Evolutionary conservation across 179 eudicot species (phyloP).

Genomic region (Sideroxylon spinosum): DNA sequence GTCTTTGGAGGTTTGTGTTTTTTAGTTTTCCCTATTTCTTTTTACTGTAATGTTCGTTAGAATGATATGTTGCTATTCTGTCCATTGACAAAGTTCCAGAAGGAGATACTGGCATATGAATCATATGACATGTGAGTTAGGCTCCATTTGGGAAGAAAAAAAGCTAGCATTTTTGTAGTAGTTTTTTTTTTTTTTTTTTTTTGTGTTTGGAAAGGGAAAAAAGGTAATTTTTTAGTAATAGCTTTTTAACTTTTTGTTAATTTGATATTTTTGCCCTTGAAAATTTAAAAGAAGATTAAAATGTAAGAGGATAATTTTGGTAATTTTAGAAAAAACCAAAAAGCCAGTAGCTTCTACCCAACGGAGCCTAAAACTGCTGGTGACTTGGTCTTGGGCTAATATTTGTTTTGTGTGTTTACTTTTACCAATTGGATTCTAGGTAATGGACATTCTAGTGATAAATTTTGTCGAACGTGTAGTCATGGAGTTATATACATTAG

Average conservation of each 20-base stretch:
- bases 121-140: not conserved
- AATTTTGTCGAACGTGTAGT: not conserved
- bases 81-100: not conserved
- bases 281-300: too few species aligned
- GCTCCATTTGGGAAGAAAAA: conserved; percentile 14
- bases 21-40: not conserved
- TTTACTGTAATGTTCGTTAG: not conserved
- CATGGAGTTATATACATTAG: too few species aligned
- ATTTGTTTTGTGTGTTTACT: not conserved
- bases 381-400: not conserved
- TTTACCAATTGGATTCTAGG: not conserved
- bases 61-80: not conserved
- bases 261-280: too few species aligned
- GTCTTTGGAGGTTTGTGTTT: conserved; percentile 72
- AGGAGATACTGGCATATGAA: not conserved
- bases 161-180: not conserved
- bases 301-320: too few species aligned
- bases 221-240: too few species aligned
- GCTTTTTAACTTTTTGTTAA: too few species aligned
- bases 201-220: too few species aligned
- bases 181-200: too few species aligned
- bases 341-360: too few species aligned
- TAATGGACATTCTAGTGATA: not conserved
- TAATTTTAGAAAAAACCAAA: too few species aligned
- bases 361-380: not conserved